These are phyloP conservation scores for Aphanomyces invadans DNA, from an alignment of 352 stramenopile genomes.

Conservation along the genomic window DNA sequence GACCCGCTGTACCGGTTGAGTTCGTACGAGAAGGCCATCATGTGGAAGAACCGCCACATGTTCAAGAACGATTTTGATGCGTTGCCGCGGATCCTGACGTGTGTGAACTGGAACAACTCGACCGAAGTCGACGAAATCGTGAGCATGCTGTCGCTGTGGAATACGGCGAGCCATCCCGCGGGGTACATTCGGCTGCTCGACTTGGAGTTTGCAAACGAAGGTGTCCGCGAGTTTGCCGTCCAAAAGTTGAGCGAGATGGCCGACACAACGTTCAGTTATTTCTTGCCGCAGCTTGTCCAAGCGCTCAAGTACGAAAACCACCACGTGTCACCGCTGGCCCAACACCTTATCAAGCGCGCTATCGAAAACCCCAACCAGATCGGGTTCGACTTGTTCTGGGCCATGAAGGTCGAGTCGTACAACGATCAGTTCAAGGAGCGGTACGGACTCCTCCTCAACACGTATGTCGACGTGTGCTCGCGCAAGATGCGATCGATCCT, in stretches of 20 bases:
- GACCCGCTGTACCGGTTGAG: conserved; percentile 77
- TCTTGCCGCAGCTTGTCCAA: conserved; percentile 83
- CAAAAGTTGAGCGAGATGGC: conserved; percentile 73
- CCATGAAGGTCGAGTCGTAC: conserved; percentile 84
- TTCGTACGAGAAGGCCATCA: conserved; percentile 72
- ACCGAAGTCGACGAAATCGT: conserved; percentile 65
- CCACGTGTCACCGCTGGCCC: conserved; percentile 61
- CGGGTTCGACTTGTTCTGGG: conserved; percentile 86
- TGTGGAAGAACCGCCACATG: conserved; percentile 75
- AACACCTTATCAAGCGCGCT: conserved; percentile 77
- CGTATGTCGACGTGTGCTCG: conserved; percentile 78
- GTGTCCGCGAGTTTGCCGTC: conserved; percentile 67
- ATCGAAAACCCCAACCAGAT: conserved; percentile 87
- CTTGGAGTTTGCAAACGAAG: conserved; percentile 69
- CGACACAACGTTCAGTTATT: conserved; percentile 84
- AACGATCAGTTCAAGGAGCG: conserved; percentile 72
- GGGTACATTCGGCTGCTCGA: conserved; percentile 80
- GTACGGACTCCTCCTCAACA: conserved; percentile 77
- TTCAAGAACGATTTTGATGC: conserved; percentile 67
- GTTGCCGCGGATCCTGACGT: conserved; percentile 66
- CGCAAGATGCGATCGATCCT: conserved; percentile 89
- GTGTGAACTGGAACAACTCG: conserved; percentile 76
- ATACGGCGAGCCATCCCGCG: conserved; percentile 58
- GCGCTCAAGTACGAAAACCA: conserved; percentile 87
- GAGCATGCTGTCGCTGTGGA: conserved; percentile 59